Conservation (phyloP, 2,329 filamentous ascomycete species). For the Pestalotiopsis sp. region DNA sequence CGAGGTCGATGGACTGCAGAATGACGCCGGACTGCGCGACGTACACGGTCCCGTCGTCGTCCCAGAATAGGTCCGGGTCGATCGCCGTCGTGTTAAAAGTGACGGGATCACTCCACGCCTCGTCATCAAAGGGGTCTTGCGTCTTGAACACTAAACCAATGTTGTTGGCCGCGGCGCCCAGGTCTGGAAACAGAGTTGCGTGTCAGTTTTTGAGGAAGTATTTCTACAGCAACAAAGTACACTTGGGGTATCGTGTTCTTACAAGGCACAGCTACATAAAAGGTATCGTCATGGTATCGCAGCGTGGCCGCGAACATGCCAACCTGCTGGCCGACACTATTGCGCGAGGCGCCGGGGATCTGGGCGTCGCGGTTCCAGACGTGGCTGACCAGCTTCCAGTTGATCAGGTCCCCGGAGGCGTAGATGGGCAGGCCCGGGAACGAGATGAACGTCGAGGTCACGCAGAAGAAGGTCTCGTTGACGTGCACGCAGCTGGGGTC, state of each 20-base stretch:
- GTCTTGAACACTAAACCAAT: conserved; percentile 14
- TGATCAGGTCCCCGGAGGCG: conserved; percentile 35
- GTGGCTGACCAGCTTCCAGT: conserved; percentile 32
- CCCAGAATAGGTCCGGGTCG: conserved; percentile 18
- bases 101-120: conserved; percentile 26
- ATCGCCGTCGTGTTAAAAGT: conserved; percentile 23
- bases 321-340: conserved; percentile 18
- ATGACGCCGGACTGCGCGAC: conserved; percentile 17
- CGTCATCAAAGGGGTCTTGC: conserved; percentile 9
- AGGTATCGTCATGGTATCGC: conserved; percentile 31
- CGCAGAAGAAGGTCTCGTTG: conserved; percentile 35
- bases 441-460: conserved; percentile 63
- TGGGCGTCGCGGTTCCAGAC: conserved; percentile 33
- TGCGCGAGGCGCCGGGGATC: conserved; percentile 35
- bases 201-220: background rate
- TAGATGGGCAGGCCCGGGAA: conserved; percentile 54
- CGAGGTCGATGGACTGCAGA: conserved; percentile 14
- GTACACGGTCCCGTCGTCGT: conserved; percentile 25
- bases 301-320: conserved; percentile 38
- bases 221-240: background rate
- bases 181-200: conserved; percentile 9
- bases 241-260: background rate
- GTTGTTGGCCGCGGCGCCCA: conserved; percentile 8
- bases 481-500: conserved; percentile 33
- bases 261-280: conserved; percentile 27